phyloP scores from a whole-genome alignment of 371 early-diverging fungal species.

The Saksenaea vasiformis region DNA sequence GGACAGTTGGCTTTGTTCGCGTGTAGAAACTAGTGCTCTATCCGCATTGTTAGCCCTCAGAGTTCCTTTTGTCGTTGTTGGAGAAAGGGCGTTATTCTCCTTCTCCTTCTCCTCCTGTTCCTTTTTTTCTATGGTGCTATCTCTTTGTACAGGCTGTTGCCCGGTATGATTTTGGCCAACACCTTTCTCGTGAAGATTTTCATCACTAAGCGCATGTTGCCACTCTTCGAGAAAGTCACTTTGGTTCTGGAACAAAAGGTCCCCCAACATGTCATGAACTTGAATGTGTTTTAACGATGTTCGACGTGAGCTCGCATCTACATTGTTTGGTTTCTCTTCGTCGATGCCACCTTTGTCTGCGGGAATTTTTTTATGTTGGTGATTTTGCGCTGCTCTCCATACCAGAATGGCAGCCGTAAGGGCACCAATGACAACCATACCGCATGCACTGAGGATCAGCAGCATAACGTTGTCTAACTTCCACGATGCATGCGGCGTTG shows the following conservation, averaged over 20 bases:
- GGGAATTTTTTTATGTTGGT: background rate
- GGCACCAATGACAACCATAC: background rate
- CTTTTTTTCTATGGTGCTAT: too few species aligned
- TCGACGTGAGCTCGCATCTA: background rate
- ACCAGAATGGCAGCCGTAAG: background rate
- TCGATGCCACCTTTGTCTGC: background rate
- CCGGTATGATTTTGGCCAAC: too few species aligned
- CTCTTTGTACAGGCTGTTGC: too few species aligned
- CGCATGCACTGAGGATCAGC: background rate
- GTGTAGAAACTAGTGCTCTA: too few species aligned
- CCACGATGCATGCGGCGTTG: background rate
- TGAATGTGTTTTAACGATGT: background rate
- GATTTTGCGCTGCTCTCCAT: background rate
- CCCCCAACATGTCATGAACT: background rate
- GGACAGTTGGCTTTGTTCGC: background rate
- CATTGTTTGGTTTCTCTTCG: background rate
- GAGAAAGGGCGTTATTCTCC: too few species aligned
- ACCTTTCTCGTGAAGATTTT: background rate
- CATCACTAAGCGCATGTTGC: background rate
- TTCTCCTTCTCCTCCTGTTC: too few species aligned
- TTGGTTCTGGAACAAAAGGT: background rate
- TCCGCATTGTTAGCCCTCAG: too few species aligned
- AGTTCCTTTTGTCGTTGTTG: too few species aligned
- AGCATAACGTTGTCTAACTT: background rate
- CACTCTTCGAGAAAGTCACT: background rate